These are phyloP conservation scores for Termitomyces sp. DNA, from an alignment of 768 basidiomycete genomes.

Conservation along the genomic window DNA sequence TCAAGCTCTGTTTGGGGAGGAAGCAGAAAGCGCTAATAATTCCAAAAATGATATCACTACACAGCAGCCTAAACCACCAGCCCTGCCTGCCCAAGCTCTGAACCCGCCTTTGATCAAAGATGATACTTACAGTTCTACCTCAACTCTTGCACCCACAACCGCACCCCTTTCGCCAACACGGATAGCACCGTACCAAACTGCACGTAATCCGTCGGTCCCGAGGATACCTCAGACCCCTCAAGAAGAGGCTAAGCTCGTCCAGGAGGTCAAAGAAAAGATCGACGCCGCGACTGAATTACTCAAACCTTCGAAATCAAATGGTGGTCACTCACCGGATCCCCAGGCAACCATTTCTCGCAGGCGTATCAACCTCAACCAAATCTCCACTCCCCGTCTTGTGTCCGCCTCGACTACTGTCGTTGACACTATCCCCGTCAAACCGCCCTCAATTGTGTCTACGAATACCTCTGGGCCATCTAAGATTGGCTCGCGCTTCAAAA, in stretches of 20 bases:
- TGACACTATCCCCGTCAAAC: slow-evolving; percentile 51
- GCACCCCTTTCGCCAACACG: slow-evolving; percentile 23
- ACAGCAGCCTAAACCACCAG: neutral
- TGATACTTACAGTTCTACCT: slow-evolving; percentile 24
- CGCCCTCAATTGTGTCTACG: slow-evolving; percentile 46
- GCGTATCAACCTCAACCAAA: slow-evolving; percentile 61
- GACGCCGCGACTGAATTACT: slow-evolving; percentile 66
- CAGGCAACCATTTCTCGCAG: slow-evolving; percentile 46
- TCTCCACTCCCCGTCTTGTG: slow-evolving; percentile 63
- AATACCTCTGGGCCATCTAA: slow-evolving; percentile 48
- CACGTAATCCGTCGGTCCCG: slow-evolving; percentile 42
- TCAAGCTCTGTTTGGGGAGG: slow-evolving; percentile 66
- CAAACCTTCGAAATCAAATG: slow-evolving; percentile 41
- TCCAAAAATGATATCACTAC: neutral
- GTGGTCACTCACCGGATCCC: slow-evolving; percentile 35
- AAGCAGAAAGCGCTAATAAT: slow-evolving; percentile 22
- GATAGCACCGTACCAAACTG: slow-evolving; percentile 33
- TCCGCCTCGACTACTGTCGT: slow-evolving; percentile 70
- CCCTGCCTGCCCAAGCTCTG: neutral
- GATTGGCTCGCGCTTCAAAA: slow-evolving; percentile 73
- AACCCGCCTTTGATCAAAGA: slow-evolving; percentile 11
- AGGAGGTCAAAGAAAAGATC: slow-evolving; percentile 66
- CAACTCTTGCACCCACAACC: slow-evolving; percentile 13
- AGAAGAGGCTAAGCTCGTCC: slow-evolving; percentile 55
- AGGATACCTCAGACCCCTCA: slow-evolving; percentile 41